Evolutionary conservation across 805 yeast species (phyloP).

Genomic region (Danielia oregonensis): DNA sequence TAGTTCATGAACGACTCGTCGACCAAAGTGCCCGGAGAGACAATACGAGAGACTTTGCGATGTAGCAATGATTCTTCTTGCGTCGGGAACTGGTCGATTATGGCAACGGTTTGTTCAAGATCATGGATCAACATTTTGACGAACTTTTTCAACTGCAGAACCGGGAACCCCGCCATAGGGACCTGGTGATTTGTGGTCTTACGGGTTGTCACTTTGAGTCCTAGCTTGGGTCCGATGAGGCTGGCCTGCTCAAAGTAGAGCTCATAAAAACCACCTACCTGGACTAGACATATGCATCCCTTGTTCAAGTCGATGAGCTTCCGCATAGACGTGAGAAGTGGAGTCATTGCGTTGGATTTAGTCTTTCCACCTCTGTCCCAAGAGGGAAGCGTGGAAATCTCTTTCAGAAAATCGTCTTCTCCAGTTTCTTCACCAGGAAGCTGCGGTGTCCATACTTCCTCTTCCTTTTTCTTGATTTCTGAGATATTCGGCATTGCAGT

Average conservation of each 20-base stretch:
- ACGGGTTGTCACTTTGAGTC: constrained; percentile 64
- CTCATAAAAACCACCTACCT: constrained; percentile 86
- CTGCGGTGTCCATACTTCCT: no score
- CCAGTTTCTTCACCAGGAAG: no score
- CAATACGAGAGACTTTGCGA: constrained; percentile 72
- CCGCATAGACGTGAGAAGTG: constrained; percentile 32
- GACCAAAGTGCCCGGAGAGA: constrained; percentile 90
- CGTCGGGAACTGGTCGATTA: constrained; percentile 62
- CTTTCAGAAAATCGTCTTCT: no score
- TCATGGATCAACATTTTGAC: constrained; percentile 71
- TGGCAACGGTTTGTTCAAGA: constrained; percentile 67
- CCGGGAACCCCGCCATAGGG: constrained; percentile 93
- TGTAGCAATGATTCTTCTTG: constrained; percentile 39
- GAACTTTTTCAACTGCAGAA: constrained; percentile 64
- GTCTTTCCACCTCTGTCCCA: constrained; percentile 43
- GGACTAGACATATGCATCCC: constrained; percentile 49
- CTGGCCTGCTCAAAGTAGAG: constrained; percentile 87
- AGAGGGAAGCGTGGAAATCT: no score
- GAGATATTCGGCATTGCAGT: no score
- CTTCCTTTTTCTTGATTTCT: no score
- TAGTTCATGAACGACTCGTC: constrained; percentile 81
- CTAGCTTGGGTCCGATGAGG: constrained; percentile 63
- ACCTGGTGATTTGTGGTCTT: constrained; percentile 41
- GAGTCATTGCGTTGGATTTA: constrained; percentile 27
- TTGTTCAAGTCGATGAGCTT: constrained; percentile 31